phyloP scores from a whole-genome alignment of 495 filamentous ascomycete species.

The Tuber calosporum region DNA sequence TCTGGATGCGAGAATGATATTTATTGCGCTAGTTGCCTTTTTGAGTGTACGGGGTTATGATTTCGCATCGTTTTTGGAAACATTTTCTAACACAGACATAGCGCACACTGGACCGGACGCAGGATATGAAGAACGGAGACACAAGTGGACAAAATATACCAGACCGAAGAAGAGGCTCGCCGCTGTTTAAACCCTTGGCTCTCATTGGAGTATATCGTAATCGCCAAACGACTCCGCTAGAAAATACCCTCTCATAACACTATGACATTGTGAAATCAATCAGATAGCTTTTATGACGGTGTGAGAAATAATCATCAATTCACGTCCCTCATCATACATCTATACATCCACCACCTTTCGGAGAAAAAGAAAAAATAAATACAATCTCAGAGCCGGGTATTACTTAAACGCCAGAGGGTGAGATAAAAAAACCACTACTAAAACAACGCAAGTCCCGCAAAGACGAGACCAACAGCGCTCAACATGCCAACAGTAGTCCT shows the following conservation, averaged over 20 bases:
- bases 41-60: conserved; percentile 24
- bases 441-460: neutral
- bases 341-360: neutral
- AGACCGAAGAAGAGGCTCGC: conserved; percentile 24
- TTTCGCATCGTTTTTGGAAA: neutral
- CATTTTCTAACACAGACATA: neutral
- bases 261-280: neutral
- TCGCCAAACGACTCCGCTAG: neutral
- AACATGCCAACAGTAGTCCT: neutral
- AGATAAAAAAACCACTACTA: conserved; percentile 1
- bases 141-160: conserved; percentile 41
- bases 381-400: neutral
- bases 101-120: conserved; percentile 33
- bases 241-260: neutral
- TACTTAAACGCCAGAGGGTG: neutral
- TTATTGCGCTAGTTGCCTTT: conserved; percentile 37
- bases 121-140: conserved; percentile 33
- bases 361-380: neutral
- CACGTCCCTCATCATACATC: neutral
- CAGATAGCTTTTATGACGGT: neutral
- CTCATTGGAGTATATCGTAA: neutral
- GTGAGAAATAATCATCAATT: neutral
- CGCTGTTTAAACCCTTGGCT: neutral
- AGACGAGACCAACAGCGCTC: neutral
- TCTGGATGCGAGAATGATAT: conserved; percentile 39